Evolutionary conservation across 768 basidiomycete species (phyloP).

Genomic region (Amanita pallidorosea): DNA sequence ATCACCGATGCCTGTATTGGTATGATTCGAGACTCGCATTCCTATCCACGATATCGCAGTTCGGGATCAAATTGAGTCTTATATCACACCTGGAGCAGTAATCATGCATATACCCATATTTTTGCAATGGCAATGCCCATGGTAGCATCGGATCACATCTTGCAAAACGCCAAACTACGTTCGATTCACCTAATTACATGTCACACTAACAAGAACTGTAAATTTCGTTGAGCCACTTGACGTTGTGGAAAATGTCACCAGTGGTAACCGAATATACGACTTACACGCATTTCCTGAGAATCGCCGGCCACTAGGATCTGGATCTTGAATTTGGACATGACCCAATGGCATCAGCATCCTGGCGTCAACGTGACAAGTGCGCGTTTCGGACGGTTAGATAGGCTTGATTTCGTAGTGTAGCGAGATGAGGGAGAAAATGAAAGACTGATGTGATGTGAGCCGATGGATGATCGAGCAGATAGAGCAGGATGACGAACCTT

Average conservation of each 20-base stretch:
- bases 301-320: constrained; percentile 8
- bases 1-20: too few species aligned
- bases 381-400: constrained; percentile 37
- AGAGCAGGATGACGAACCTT: constrained; percentile 43
- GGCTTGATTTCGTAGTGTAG: constrained; percentile 99
- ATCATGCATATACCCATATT: too few species aligned
- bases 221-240: neutral
- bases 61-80: too few species aligned
- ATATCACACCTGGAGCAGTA: too few species aligned
- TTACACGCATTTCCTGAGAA: constrained; percentile 34
- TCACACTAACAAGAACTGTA: neutral
- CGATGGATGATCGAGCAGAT: neutral
- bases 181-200: neutral
- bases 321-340: neutral
- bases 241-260: neutral
- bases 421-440: constrained; percentile 96
- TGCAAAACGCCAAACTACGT: neutral
- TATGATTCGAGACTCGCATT: too few species aligned
- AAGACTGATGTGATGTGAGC: constrained; percentile 46
- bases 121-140: too few species aligned
- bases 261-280: constrained; percentile 21
- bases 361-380: too few species aligned
- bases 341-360: too few species aligned
- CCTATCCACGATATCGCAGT: too few species aligned
- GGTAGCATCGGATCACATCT: neutral